These are phyloP conservation scores for Phoma sp. DNA, from an alignment of 2,329 filamentous ascomycete species.

Conservation along the genomic window DNA sequence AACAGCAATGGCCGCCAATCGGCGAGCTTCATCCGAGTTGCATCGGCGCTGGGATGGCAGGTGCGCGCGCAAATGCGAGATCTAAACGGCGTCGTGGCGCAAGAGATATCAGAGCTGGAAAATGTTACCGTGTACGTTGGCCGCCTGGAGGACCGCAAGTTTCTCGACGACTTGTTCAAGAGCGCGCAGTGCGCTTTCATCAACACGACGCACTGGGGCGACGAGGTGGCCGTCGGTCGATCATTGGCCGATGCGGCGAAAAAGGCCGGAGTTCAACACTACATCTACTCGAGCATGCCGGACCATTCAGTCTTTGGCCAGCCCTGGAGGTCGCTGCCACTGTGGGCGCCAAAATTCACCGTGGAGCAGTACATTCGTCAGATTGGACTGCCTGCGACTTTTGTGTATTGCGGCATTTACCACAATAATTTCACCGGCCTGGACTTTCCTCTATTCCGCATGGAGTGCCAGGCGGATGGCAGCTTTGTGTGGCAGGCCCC, in stretches of 20 bases:
- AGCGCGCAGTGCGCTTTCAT: constrained; percentile 91
- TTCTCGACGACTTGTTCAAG: constrained; percentile 80
- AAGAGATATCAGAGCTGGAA: constrained; percentile 80
- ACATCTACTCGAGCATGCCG: constrained; percentile 96
- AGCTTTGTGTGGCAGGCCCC: constrained; percentile 93
- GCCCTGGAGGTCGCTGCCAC: constrained; percentile 80
- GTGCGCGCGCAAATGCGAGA: constrained; percentile 92
- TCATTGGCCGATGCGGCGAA: constrained; percentile 90
- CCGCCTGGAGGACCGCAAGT: constrained; percentile 71
- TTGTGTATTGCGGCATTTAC: constrained; percentile 96
- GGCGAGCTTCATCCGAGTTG: constrained; percentile 91
- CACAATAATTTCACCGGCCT: constrained; percentile 99
- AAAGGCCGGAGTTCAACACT: constrained; percentile 83
- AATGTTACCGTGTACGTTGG: constrained; percentile 79
- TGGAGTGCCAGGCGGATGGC: constrained; percentile 84
- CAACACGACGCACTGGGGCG: constrained; percentile 96
- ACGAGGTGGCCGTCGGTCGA: constrained; percentile 88
- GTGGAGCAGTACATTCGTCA: constrained; percentile 90
- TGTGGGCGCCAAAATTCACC: constrained; percentile 92
- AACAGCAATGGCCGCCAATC: constrained; percentile 96
- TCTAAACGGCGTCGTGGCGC: constrained; percentile 83
- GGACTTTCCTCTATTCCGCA: constrained; percentile 91
- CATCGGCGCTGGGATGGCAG: constrained; percentile 89
- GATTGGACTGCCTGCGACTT: constrained; percentile 83
- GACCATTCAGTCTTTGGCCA: constrained; percentile 83